These are phyloP conservation scores for Stagonosporopsis tanaceti DNA, from an alignment of 2,329 filamentous ascomycete genomes.

Conservation along the genomic window DNA sequence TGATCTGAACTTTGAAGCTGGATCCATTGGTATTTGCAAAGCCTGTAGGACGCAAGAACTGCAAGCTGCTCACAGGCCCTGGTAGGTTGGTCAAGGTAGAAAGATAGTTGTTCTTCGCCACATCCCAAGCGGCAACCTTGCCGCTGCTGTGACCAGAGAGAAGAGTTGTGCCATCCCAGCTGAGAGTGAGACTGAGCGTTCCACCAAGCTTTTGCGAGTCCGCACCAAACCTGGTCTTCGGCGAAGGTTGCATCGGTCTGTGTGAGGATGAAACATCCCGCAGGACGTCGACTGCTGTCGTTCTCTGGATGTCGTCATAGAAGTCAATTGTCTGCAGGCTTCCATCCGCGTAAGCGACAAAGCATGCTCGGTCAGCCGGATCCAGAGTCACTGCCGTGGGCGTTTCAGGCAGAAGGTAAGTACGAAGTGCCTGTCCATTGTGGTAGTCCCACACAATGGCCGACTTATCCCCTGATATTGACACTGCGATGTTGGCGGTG, in stretches of 20 bases:
- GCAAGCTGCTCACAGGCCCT: constrained; percentile 81
- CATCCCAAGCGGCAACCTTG: constrained; percentile 81
- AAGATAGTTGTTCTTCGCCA: constrained; percentile 72
- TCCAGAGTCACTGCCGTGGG: constrained; percentile 80
- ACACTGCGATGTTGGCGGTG: constrained; percentile 82
- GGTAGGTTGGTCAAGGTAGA: constrained; percentile 76
- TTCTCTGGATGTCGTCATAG: constrained; percentile 59
- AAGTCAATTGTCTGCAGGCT: constrained; percentile 83
- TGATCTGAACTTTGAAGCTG: constrained; percentile 62
- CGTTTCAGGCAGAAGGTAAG: constrained; percentile 77
- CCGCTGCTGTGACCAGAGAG: constrained; percentile 84
- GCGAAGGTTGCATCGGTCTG: constrained; percentile 57
- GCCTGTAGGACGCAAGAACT: constrained; percentile 71
- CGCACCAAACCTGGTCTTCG: constrained; percentile 55
- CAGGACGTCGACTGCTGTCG: constrained; percentile 50
- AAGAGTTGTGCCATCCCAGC: constrained; percentile 81
- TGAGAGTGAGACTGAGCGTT: constrained; percentile 73
- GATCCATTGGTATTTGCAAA: constrained; percentile 48
- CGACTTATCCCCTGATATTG: constrained; percentile 84
- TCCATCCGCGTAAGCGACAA: constrained; percentile 81
- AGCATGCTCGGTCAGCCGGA: constrained; percentile 82
- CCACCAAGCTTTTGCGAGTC: constrained; percentile 71
- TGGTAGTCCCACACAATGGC: constrained; percentile 94
- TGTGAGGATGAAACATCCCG: constrained; percentile 64
- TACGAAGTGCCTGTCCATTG: constrained; percentile 78